Conservation (phyloP, 2,329 filamentous ascomycete species). For the Sordariomycetes sp. region DNA sequence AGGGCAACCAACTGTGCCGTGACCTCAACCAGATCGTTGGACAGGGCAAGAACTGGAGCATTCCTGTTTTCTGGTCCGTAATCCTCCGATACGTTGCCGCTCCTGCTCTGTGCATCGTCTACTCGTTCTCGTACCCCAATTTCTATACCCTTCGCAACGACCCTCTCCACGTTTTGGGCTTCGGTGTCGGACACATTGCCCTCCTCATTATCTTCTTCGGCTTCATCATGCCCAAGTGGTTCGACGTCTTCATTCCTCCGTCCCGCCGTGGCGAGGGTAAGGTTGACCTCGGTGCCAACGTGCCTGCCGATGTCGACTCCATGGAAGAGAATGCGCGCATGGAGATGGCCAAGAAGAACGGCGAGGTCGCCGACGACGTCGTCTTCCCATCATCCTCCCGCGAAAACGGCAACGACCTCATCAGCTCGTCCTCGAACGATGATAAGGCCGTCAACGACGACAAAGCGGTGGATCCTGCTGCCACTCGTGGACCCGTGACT, state of each 20-base stretch:
- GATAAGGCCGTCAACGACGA: not conserved
- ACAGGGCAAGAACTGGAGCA: conserved; percentile 44
- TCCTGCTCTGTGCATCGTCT: conserved; percentile 40
- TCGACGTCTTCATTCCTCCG: conserved; percentile 39
- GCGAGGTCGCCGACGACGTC: not conserved
- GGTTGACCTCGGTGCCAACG: conserved; percentile 13
- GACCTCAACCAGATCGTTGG: conserved; percentile 47
- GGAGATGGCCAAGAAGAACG: conserved; percentile 3
- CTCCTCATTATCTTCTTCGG: conserved; percentile 36
- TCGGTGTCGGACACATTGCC: conserved; percentile 34
- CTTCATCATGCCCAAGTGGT: conserved; percentile 43
- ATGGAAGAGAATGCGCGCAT: conserved; percentile 4
- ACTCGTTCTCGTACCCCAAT: conserved; percentile 39
- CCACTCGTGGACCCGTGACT: too few relatives aligned
- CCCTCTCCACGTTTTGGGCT: conserved; percentile 40
- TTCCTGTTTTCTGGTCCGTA: conserved; percentile 40
- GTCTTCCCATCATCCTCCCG: too few relatives aligned
- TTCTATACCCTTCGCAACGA: conserved; percentile 38
- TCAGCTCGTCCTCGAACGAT: not conserved
- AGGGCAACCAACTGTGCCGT: conserved; percentile 46
- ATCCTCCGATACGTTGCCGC: conserved; percentile 40
- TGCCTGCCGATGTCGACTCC: conserved; percentile 4
- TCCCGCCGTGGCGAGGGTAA: conserved; percentile 35
- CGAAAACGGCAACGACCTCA: conserved; percentile 3
- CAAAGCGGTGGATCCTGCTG: too few relatives aligned